A percentile compares a stretch with the other conserved stretches of the same genome.
Evolutionary conservation across 495 filamentous ascomycete genomes (phyloP).

Genomic region (Trypethelium eluteriae): DNA sequence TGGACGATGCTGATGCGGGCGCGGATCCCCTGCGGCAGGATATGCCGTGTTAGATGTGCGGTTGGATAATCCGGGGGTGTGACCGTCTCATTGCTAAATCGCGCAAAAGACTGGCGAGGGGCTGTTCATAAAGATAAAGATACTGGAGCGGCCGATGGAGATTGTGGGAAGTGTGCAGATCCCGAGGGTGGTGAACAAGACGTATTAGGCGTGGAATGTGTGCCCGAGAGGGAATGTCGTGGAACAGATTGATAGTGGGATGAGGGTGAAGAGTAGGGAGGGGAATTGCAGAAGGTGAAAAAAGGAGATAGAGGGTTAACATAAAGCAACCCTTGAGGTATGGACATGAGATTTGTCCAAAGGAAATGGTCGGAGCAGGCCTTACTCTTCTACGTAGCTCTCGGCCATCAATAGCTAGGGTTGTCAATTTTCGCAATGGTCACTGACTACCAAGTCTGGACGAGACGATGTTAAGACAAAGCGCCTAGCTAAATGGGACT

Average conservation of each 20-base stretch:
- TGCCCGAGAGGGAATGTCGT: constrained; percentile 41
- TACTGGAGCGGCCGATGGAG: constrained; percentile 41
- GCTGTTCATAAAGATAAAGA: constrained; percentile 43
- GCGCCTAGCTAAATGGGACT: not conserved
- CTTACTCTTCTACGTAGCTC: too few relatives aligned
- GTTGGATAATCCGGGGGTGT: constrained; percentile 14
- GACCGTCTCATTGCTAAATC: constrained; percentile 16
- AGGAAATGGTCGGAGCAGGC: too few relatives aligned
- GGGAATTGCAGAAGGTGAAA: not conserved
- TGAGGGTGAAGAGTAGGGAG: not conserved
- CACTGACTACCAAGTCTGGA: not conserved
- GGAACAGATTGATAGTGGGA: constrained; percentile 46
- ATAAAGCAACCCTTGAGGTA: too few relatives aligned
- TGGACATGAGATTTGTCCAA: too few relatives aligned
- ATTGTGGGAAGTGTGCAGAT: constrained; percentile 34
- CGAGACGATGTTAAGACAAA: not conserved
- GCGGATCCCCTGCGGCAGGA: not conserved
- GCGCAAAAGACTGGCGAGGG: constrained; percentile 49
- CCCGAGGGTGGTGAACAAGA: constrained; percentile 39
- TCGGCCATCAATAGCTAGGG: too few relatives aligned
- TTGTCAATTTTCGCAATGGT: too few relatives aligned
- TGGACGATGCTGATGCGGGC: not conserved
- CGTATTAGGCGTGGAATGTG: constrained; percentile 35
- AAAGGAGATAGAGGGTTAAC: not conserved
- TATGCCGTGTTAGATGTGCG: constrained; percentile 4